phyloP scores from a whole-genome alignment of 345 rosid species.

The Lepidium africanum region DNA sequence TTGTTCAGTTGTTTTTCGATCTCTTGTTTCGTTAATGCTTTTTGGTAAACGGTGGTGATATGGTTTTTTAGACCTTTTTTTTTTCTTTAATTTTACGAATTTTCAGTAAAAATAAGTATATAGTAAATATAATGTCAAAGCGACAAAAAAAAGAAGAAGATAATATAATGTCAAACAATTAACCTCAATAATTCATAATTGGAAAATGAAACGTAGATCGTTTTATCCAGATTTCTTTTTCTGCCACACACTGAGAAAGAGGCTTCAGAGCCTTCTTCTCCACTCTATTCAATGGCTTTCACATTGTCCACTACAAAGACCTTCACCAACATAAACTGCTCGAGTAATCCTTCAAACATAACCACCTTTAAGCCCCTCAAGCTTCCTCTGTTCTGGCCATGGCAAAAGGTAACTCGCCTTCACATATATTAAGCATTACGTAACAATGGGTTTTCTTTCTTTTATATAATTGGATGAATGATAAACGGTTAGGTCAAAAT shows the following conservation, averaged over 20 bases:
- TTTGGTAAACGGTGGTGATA: too few relatives aligned
- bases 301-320: slow-evolving; percentile 28
- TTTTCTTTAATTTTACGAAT: too few relatives aligned
- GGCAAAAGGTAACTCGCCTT: slow-evolving; percentile 51
- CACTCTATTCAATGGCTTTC: slow-evolving; percentile 34
- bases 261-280: slow-evolving; percentile 2
- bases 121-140: too few relatives aligned
- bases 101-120: too few relatives aligned
- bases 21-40: too few relatives aligned
- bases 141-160: too few relatives aligned
- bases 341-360: slow-evolving; percentile 31
- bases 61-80: too few relatives aligned
- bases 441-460: background rate
- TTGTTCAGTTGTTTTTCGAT: too few relatives aligned
- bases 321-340: slow-evolving; percentile 30
- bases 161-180: too few relatives aligned
- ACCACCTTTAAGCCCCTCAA: slow-evolving; percentile 47
- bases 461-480: background rate
- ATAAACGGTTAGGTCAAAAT: slow-evolving; percentile 48
- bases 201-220: too few relatives aligned
- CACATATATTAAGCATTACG: background rate
- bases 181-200: too few relatives aligned
- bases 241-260: slow-evolving; percentile 9
- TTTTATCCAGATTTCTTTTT: background rate
- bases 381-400: slow-evolving; percentile 79